Evolutionary conservation across 2,329 filamentous ascomycete genomes (phyloP), one percentile per base, ranked within the genome.

Genomic region (Xylaria sp.): DNA sequence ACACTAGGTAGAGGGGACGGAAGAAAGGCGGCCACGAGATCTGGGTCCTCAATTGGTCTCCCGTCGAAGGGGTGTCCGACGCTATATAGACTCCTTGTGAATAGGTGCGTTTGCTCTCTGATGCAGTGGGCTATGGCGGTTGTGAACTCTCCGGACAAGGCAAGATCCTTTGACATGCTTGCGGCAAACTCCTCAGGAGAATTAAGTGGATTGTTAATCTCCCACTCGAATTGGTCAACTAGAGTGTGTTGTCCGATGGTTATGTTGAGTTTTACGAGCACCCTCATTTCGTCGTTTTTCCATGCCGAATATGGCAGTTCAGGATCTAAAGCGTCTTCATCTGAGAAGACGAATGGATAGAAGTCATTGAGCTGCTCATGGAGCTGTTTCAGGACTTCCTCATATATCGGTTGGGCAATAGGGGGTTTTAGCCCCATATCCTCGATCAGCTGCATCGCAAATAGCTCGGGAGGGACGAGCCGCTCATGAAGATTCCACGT

Each of bases 221-320:
- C 96, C 96, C 96, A 99, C 80, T 99, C 96, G 70, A 99, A 98
- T 78, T 98, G 96, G 76, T 99, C 96, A 41, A 97, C 91, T 30
- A 99, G 85, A 0, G 94, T 98, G 77, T 97, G 93, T 71, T 93
- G 91, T 46, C 95, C 96, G 76, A 99, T 97, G 7, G 96, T 98
- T 76, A 99, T 97, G 80, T 98, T 97, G 59, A 99, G 86, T 80
- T 97, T 98, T 80, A 99, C 89, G 50, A 97, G 83, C 73, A 99
- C 92, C 59, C 96, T 91, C 95, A 99, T 97, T 82, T 99, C 96
- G 78, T 99, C 96, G 77, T 99, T 97, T 81, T 98, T 98, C 83
- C 97, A 97, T 7, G 96, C 94, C 45, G 87, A 90, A 78, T 98
- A 98, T 0, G 95, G 94, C 13, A 97, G 85, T 76, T 96, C 91